These are phyloP conservation scores for Schizophyllum commune DNA, from an alignment of 1,284 basidiomycete species.

Conservation along the genomic window DNA sequence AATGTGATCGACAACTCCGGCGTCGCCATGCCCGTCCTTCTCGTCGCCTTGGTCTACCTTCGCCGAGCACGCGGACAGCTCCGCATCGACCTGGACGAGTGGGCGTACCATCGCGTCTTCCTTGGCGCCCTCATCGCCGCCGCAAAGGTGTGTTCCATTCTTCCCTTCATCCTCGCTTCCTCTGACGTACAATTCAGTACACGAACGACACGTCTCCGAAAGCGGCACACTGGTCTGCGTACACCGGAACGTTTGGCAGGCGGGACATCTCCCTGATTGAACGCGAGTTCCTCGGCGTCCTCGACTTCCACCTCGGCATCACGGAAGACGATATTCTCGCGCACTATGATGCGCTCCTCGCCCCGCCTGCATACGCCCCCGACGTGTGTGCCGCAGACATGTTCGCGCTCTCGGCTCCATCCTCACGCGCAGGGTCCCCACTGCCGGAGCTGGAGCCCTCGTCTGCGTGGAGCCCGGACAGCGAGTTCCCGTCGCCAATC, in stretches of 20 bases:
- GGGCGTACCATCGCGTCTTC: conserved; percentile 14
- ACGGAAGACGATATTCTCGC: conserved; percentile 41
- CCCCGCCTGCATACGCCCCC: background rate
- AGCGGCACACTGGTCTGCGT: conserved; percentile 54
- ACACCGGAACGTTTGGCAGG: conserved; percentile 54
- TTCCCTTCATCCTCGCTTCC: background rate
- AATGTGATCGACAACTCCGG: conserved; percentile 10
- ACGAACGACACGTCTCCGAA: conserved; percentile 51
- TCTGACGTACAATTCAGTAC: conserved; percentile 28
- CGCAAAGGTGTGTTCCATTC: conserved; percentile 3
- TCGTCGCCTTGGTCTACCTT: conserved; percentile 14
- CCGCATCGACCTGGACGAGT: conserved; percentile 12
- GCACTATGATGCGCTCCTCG: conserved; percentile 27
- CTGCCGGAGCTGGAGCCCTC: background rate
- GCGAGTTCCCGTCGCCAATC: background rate
- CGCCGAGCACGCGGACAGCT: conserved; percentile 10
- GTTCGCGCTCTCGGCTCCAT: background rate
- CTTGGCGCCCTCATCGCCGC: conserved; percentile 16
- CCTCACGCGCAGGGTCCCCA: background rate
- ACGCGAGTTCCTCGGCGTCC: conserved; percentile 52
- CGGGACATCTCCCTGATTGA: conserved; percentile 55
- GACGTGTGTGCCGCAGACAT: background rate
- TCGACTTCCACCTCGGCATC: conserved; percentile 45
- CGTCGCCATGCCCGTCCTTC: conserved; percentile 6
- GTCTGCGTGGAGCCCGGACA: background rate